A percentile compares a stretch with the other conserved stretches of the same genome.
These are phyloP conservation scores for Saccharomycopsis microspora DNA, from an alignment of 805 yeast genomes.

Conservation along the genomic window DNA sequence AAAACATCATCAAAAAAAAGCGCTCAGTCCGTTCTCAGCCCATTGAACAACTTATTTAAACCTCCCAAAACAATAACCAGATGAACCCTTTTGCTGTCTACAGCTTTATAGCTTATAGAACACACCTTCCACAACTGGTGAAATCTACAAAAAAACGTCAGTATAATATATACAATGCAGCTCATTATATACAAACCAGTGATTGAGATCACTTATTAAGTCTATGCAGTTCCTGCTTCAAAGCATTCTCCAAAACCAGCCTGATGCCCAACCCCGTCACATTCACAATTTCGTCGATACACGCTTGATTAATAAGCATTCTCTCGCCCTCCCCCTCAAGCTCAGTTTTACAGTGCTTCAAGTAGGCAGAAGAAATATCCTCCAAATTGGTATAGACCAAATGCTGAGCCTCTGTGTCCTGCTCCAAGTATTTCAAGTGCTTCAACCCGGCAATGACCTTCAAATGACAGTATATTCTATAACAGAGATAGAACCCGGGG, in stretches of 20 bases:
- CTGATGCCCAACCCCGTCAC: constrained; percentile 21
- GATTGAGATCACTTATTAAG: constrained; percentile 7
- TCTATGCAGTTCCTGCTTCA: constrained; percentile 26
- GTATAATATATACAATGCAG: too few species aligned
- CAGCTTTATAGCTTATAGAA: too few species aligned
- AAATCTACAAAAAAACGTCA: too few species aligned
- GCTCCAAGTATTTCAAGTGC: constrained; percentile 30
- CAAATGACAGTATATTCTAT: constrained; percentile 33
- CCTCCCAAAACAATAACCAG: too few species aligned
- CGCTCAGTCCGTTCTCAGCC: too few species aligned
- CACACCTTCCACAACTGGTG: too few species aligned
- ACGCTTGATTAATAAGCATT: constrained; percentile 5
- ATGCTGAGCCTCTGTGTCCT: constrained; percentile 12
- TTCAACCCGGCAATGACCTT: constrained; percentile 31
- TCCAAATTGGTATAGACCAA: background rate
- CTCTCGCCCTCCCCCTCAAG: background rate
- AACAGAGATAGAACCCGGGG: constrained; percentile 35
- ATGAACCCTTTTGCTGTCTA: too few species aligned
- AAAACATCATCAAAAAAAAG: too few species aligned
- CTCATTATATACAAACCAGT: too few species aligned
- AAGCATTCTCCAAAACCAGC: constrained; percentile 27
- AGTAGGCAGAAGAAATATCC: constrained; percentile 1
- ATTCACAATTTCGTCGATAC: constrained; percentile 4
- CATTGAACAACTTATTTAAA: too few species aligned
- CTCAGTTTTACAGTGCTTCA: background rate